These are phyloP conservation scores for Wickerhamiella shivajii DNA, from an alignment of 805 yeast species.

Conservation along the genomic window DNA sequence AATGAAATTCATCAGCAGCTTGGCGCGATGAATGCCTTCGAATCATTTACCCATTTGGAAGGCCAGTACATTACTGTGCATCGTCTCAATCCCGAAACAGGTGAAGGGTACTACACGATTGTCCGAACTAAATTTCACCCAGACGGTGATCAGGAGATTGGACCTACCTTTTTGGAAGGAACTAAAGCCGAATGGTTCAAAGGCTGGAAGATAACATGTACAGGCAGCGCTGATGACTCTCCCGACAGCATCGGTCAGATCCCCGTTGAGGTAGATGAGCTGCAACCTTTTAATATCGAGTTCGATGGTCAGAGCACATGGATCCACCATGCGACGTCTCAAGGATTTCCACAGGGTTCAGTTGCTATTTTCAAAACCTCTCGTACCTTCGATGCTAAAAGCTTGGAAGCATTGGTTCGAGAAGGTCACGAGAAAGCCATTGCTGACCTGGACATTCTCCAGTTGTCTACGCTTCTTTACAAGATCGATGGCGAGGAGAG, in stretches of 20 bases:
- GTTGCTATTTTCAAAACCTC: slow-evolving; percentile 69
- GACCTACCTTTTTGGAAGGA: slow-evolving; percentile 23
- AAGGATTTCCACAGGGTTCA: slow-evolving; percentile 73
- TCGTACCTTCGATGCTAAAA: slow-evolving; percentile 48
- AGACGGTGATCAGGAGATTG: slow-evolving; percentile 21
- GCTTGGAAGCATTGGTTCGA: slow-evolving; percentile 51
- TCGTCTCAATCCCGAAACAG: slow-evolving; percentile 67
- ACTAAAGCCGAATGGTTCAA: slow-evolving; percentile 30
- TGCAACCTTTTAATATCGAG: slow-evolving; percentile 37
- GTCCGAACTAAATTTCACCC: slow-evolving; percentile 70
- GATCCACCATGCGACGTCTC: slow-evolving; percentile 26
- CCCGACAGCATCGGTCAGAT: slow-evolving; percentile 40
- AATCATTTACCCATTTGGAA: slow-evolving; percentile 88
- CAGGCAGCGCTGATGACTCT: slow-evolving; percentile 29
- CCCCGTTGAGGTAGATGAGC: slow-evolving; percentile 44
- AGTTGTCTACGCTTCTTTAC: slow-evolving; percentile 61
- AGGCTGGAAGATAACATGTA: slow-evolving; percentile 41
- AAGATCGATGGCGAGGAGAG: slow-evolving; percentile 78
- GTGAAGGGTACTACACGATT: slow-evolving; percentile 76
- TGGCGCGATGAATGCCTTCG: slow-evolving; percentile 47
- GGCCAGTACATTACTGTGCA: slow-evolving; percentile 87
- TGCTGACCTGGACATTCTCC: slow-evolving; percentile 41
- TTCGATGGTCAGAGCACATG: slow-evolving; percentile 34
- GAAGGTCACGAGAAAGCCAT: slow-evolving; percentile 70
- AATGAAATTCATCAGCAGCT: slow-evolving; percentile 26